phyloP scores from a whole-genome alignment of 345 rosid genomes.

The Brassica juncea region DNA sequence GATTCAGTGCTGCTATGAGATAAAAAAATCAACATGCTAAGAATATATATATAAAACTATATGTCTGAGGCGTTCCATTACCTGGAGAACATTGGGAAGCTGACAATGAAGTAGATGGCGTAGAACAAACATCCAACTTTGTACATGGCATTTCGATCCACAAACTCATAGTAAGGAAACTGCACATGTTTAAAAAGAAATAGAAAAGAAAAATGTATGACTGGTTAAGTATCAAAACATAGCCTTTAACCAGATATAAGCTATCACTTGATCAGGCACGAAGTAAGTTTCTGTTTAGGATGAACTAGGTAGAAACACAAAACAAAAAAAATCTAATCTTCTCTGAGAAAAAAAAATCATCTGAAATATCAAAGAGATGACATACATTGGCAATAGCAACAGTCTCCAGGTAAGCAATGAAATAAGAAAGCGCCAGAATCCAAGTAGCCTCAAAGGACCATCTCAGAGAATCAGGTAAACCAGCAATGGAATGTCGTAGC shows the following conservation, averaged over 20 bases:
- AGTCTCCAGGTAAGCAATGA: slow-evolving; percentile 96
- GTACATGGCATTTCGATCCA: slow-evolving; percentile 79
- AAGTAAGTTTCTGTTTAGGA: neutral
- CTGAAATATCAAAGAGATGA: neutral
- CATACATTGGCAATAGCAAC: slow-evolving; percentile 87
- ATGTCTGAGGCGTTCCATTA: slow-evolving; percentile 39
- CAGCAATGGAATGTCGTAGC: slow-evolving; percentile 62
- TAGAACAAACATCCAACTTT: slow-evolving; percentile 93
- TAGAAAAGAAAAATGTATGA: neutral
- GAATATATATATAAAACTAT: neutral
- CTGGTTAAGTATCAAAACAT: neutral
- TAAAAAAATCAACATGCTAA: neutral
- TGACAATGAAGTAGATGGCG: slow-evolving; percentile 92
- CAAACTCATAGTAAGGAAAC: slow-evolving; percentile 56
- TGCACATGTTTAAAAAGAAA: slow-evolving; percentile 43
- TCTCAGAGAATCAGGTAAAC: slow-evolving; percentile 66
- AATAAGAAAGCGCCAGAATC: slow-evolving; percentile 87
- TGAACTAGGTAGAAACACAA: slow-evolving; percentile 13
- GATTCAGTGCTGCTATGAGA: neutral
- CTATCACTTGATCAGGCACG: neutral
- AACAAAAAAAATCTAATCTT: neutral
- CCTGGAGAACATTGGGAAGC: slow-evolving; percentile 99
- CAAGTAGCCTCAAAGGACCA: slow-evolving; percentile 80
- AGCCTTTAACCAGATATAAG: neutral
- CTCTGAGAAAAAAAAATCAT: neutral